Conservation (phyloP, 352 stramenopile genomes). For the Phytophthora rubi region DNA sequence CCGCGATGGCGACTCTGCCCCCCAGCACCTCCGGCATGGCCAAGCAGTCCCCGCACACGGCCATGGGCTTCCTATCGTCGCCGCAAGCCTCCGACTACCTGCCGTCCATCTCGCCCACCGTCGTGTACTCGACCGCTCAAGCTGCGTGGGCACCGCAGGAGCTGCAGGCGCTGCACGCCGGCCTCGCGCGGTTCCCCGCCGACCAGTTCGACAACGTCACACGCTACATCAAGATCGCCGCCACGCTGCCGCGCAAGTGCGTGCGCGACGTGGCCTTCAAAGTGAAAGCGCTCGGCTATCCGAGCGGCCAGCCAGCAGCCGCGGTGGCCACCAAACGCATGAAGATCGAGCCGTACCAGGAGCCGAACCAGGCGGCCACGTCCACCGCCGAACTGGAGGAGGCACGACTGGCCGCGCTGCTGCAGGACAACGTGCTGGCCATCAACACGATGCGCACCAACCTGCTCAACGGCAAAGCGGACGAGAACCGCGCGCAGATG, state of each 20-base stretch:
- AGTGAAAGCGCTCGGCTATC: constrained; percentile 48
- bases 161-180: constrained; percentile 66
- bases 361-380: constrained; percentile 23
- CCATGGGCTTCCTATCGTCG: constrained; percentile 33
- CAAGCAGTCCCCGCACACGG: constrained; percentile 22
- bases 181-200: constrained; percentile 58
- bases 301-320: constrained; percentile 23
- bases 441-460: constrained; percentile 79
- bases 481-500: constrained; percentile 66
- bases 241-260: constrained; percentile 68
- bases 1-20: constrained; percentile 19
- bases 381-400: constrained; percentile 45
- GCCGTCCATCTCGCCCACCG: constrained; percentile 63
- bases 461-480: constrained; percentile 58
- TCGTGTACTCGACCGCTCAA: constrained; percentile 68
- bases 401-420: constrained; percentile 53
- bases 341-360: constrained; percentile 63
- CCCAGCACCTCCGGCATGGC: constrained; percentile 5
- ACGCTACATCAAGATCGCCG: constrained; percentile 86
- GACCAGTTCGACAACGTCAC: constrained; percentile 81
- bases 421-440: constrained; percentile 72
- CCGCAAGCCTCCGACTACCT: constrained; percentile 40
- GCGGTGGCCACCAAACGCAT: constrained; percentile 59
- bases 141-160: constrained; percentile 66
- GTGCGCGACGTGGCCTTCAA: constrained; percentile 82